Evolutionary conservation across 495 filamentous ascomycete species (phyloP).

Genomic region (Elaphomyces granulatus): DNA sequence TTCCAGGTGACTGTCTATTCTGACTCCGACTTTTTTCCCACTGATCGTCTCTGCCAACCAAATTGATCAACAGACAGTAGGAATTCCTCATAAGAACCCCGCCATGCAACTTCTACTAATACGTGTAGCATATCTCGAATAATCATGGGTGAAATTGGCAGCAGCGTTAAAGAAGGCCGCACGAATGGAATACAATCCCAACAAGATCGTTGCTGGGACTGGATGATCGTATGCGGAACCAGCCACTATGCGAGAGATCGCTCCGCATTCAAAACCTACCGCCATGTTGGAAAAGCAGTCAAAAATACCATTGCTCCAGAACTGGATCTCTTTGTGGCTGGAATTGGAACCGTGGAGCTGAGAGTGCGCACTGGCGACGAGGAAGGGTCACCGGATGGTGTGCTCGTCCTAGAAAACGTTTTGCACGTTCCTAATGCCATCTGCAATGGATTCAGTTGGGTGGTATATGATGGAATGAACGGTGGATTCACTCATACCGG

Average conservation of each 20-base stretch:
- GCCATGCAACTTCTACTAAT: too few species aligned
- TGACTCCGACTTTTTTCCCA: too few species aligned
- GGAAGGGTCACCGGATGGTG: constrained; percentile 2
- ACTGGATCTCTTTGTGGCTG: constrained; percentile 10
- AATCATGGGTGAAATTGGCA: too few species aligned
- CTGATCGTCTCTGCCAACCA: too few species aligned
- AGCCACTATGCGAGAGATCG: constrained; percentile 20
- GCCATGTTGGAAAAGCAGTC: constrained; percentile 6
- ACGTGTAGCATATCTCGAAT: too few species aligned
- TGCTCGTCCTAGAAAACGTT: constrained; percentile 15
- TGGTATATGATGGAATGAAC: neutral
- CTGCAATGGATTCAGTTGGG: constrained; percentile 18
- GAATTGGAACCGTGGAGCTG: constrained; percentile 15
- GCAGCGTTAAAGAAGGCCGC: too few species aligned
- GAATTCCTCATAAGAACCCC: too few species aligned
- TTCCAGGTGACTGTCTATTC: too few species aligned
- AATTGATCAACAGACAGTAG: too few species aligned
- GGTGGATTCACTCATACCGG: constrained; percentile 11
- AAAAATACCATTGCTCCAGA: constrained; percentile 9
- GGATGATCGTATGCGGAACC: constrained; percentile 20
- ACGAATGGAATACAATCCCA: too few species aligned
- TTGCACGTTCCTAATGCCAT: constrained; percentile 19
- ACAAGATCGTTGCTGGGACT: constrained; percentile 16
- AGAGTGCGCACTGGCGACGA: constrained; percentile 1
- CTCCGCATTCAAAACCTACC: constrained; percentile 15